Base-by-base conservation (phyloP, 140 eudicot genomes). In the Flaveria floridana region DNA sequence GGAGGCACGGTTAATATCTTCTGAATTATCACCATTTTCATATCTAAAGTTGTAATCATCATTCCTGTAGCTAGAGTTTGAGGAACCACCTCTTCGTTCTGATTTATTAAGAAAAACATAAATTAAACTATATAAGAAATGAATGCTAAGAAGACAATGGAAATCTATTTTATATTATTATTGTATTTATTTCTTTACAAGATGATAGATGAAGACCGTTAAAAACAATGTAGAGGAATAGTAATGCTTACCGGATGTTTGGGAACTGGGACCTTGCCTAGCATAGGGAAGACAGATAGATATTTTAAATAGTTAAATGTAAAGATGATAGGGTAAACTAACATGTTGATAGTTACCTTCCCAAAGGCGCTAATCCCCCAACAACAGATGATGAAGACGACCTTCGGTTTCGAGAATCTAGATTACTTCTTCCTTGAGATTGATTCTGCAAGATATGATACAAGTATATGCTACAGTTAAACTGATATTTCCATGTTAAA, bases 31-130 rank as follows among this genome's bases (percentile, higher is more conserved):
- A 71, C 85, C 96, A 58, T 80, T 84, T 65, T 90, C 99, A 19
- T 94, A 90, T 84, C 97, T 87, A 97, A 96, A 87, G 79, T 82
- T 92, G 83, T 87, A 87, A 11, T 94, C 97, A 76, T 90, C 99
- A 78, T 82, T 90, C 81, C 89, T 85, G 78, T 90, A 88, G 70
- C 91, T 78, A 21, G 98, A 86, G 57, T 76, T 80, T 6, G 97
- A 93, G 15, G 97, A 84, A 34, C 96, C 97, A 50, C 82, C 90
- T 83, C 96, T 85, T 73, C 95, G 81, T 18, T 94, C 99, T 94
- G 75, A 65, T 61, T 30, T 18, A 55, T 63, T 19, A 68, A 13
- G 1, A 37, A 34, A 61, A 9, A 16, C 34, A 70, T 23, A 14
- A 44, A 70, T 37, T 12, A 39, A 42, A 28, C 50, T 15, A 65